phyloP scores from a whole-genome alignment of 495 filamentous ascomycete genomes.

The Xylaria nigripes region DNA sequence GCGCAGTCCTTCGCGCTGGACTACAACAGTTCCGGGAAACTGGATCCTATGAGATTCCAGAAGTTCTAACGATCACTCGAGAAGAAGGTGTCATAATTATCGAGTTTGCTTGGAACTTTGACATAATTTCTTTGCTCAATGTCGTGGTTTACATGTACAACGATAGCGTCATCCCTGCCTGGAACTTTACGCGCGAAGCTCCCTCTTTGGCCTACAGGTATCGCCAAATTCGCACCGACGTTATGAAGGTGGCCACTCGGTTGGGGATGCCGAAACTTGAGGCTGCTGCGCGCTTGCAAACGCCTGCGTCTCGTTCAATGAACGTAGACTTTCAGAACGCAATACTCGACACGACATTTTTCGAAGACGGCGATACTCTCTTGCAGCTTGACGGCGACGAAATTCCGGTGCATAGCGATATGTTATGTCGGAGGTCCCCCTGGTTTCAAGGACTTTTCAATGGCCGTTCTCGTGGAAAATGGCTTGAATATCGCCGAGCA shows the following conservation, averaged over 20 bases:
- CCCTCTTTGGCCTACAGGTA: conserved; percentile 57
- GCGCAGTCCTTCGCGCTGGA: conserved; percentile 54
- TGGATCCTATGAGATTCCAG: conserved; percentile 32
- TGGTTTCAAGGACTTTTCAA: conserved; percentile 88
- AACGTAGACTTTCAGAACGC: conserved; percentile 60
- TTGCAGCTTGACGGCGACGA: conserved; percentile 64
- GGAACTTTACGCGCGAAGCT: conserved; percentile 61
- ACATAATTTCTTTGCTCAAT: conserved; percentile 70
- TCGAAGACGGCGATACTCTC: conserved; percentile 64
- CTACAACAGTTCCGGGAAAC: conserved; percentile 44
- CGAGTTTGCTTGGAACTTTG: conserved; percentile 52
- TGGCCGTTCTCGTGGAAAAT: conserved; percentile 73
- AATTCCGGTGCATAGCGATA: conserved; percentile 60
- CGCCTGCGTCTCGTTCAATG: conserved; percentile 51
- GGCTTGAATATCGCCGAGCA: conserved; percentile 64
- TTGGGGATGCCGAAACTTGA: conserved; percentile 64
- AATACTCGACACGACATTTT: conserved; percentile 57
- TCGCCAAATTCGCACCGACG: conserved; percentile 68
- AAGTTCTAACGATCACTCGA: conserved; percentile 52
- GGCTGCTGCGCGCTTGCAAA: conserved; percentile 65
- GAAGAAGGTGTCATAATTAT: conserved; percentile 44
- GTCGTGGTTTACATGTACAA: conserved; percentile 73
- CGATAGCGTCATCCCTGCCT: conserved; percentile 73
- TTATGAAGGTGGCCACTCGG: conserved; percentile 67
- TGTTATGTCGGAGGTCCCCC: conserved; percentile 78